Percentiles rank a stretch among this genome's conserved stretches.
These are phyloP conservation scores for Ocimum tenuiflorum DNA, from an alignment of 257 asterid genomes.

Conservation along the genomic window DNA sequence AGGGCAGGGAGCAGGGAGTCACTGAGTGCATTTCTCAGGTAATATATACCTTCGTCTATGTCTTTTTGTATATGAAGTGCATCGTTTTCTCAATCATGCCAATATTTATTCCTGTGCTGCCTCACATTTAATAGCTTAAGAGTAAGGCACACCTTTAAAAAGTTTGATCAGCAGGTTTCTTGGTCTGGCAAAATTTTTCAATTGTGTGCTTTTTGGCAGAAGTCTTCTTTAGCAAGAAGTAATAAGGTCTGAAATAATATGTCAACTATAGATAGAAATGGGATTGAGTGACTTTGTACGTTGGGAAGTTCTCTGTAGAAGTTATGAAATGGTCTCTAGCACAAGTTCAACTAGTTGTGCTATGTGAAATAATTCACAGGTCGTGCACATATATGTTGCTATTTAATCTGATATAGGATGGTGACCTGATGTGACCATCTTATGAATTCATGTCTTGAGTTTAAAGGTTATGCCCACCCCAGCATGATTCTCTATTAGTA, in stretches of 20 bases:
- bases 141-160: too few species aligned
- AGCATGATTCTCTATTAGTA: slow-evolving; percentile 9
- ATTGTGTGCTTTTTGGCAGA: not conserved
- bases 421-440: not conserved
- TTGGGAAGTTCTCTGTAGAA: not conserved
- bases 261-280: not conserved
- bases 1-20: slow-evolving; percentile 63
- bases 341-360: not conserved
- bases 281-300: slow-evolving; percentile 3
- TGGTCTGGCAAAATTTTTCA: not conserved
- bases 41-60: slow-evolving; percentile 19
- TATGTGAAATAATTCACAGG: not conserved
- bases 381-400: not conserved
- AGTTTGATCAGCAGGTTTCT: not conserved
- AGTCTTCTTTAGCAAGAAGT: slow-evolving; percentile 17
- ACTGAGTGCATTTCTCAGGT: slow-evolving; percentile 55
- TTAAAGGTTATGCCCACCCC: not conserved
- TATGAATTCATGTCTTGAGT: not conserved
- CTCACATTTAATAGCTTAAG: slow-evolving; percentile 8
- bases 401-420: not conserved
- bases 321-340: not conserved
- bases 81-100: not conserved
- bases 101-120: slow-evolving; percentile 9
- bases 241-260: not conserved
- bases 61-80: slow-evolving; percentile 1